phyloP scores from a whole-genome alignment of 139 green algal species.

The Parachlorella kessleri region DNA sequence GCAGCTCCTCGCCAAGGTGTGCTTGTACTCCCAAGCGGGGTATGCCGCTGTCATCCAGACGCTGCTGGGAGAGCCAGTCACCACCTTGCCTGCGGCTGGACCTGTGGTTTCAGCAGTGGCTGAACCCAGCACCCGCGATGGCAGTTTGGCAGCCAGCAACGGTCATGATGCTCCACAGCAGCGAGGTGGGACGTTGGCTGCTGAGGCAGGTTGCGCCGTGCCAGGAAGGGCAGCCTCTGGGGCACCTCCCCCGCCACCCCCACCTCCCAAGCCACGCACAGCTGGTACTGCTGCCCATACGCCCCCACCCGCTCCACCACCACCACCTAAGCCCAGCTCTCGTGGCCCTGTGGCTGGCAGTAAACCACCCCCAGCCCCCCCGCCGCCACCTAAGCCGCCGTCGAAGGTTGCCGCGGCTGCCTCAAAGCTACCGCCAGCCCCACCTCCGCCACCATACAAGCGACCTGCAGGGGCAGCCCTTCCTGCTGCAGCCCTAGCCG shows the following conservation, averaged over 20 bases:
- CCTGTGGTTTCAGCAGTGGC: too few species aligned
- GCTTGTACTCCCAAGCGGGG: slow-evolving; percentile 31
- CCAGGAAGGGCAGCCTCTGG: too few species aligned
- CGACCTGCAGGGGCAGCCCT: neutral
- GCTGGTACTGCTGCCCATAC: neutral
- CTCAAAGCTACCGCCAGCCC: slow-evolving; percentile 1
- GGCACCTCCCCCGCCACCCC: neutral
- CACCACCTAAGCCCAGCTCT: neutral
- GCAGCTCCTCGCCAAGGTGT: slow-evolving; percentile 45
- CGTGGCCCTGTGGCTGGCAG: neutral
- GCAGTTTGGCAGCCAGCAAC: too few species aligned
- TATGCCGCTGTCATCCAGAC: slow-evolving; percentile 20
- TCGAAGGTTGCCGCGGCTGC: neutral
- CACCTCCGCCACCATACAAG: neutral
- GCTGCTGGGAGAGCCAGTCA: slow-evolving; percentile 21
- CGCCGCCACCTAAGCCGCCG: slow-evolving; percentile 5
- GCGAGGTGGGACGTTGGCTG: too few species aligned
- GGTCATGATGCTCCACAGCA: too few species aligned
- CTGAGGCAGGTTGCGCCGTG: too few species aligned
- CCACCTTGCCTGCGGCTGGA: too few species aligned
- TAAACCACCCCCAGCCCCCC: neutral
- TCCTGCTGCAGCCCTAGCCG: neutral
- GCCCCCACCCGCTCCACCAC: neutral
- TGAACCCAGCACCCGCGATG: too few species aligned
- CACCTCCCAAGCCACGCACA: neutral